A percentile compares a stretch with the other conserved stretches of the same genome.
phyloP scores from a whole-genome alignment of 257 asterid species.

The Ligustrum vulgare region DNA sequence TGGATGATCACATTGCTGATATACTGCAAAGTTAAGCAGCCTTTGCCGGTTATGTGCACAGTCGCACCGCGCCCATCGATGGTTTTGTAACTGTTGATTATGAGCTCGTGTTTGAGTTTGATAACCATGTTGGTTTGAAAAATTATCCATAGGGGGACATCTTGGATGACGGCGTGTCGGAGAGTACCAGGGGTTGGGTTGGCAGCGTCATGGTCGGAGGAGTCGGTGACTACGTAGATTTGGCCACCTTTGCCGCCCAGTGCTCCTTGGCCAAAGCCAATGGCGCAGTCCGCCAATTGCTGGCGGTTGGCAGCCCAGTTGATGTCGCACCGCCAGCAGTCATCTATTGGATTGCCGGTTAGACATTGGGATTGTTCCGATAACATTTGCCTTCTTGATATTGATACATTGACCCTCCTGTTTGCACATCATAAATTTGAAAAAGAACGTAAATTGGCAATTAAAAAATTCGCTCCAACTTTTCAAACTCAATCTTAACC shows the following conservation, averaged over 20 bases:
- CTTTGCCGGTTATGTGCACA: slow-evolving; percentile 81
- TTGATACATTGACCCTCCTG: slow-evolving; percentile 70
- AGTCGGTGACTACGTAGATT: slow-evolving; percentile 66
- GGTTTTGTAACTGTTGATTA: slow-evolving; percentile 65
- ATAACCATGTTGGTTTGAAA: slow-evolving; percentile 68
- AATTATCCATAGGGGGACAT: slow-evolving; percentile 79
- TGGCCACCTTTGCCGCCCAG: slow-evolving; percentile 83
- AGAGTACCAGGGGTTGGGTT: slow-evolving; percentile 86
- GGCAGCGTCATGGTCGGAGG: slow-evolving; percentile 69
- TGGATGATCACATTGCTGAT: slow-evolving; percentile 75
- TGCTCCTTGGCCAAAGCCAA: slow-evolving; percentile 74
- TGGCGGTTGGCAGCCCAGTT: slow-evolving; percentile 77
- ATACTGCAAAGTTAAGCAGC: slow-evolving; percentile 77
- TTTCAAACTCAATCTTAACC: too few species aligned
- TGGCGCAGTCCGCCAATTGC: slow-evolving; percentile 71
- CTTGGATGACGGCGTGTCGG: slow-evolving; percentile 85
- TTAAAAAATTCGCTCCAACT: too few species aligned
- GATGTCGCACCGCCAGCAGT: slow-evolving; percentile 92
- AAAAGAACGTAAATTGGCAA: slow-evolving; percentile 4
- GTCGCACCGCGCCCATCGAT: slow-evolving; percentile 85
- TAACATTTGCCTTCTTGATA: slow-evolving; percentile 50
- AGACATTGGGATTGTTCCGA: slow-evolving; percentile 60
- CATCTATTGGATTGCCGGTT: slow-evolving; percentile 92
- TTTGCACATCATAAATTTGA: slow-evolving; percentile 1
- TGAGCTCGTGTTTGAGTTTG: slow-evolving; percentile 76